Conservation (phyloP, 176 grass and related monocot genomes). For the Melocanna baccifera region DNA sequence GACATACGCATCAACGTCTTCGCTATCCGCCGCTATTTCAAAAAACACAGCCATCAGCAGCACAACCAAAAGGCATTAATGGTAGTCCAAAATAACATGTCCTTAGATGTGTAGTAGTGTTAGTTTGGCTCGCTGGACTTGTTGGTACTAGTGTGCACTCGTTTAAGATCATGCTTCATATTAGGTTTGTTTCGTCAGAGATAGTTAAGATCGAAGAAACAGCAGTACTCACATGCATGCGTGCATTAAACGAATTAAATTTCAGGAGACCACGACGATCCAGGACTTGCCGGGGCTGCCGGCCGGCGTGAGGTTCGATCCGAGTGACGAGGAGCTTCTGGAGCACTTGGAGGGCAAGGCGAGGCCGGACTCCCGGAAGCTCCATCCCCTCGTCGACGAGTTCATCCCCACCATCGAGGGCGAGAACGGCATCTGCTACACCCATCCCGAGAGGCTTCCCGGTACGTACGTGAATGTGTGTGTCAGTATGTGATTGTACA, state of each 20-base stretch:
- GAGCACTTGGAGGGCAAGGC: slow-evolving; percentile 82
- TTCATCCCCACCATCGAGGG: slow-evolving; percentile 83
- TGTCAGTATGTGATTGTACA: background rate
- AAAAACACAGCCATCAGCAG: too few species aligned
- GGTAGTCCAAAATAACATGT: too few species aligned
- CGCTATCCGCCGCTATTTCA: too few species aligned
- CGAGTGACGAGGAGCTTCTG: slow-evolving; percentile 74
- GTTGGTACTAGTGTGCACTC: background rate
- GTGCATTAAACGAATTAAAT: background rate
- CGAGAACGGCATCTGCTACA: slow-evolving; percentile 89
- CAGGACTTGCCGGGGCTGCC: slow-evolving; percentile 59
- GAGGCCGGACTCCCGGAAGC: slow-evolving; percentile 44
- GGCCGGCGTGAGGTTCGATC: slow-evolving; percentile 80
- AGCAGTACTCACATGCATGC: background rate
- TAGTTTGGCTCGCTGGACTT: background rate
- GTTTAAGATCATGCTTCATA: background rate
- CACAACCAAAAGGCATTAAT: too few species aligned
- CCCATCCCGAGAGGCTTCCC: slow-evolving; percentile 74
- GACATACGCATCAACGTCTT: too few species aligned
- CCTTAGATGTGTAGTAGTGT: background rate
- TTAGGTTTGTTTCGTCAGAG: background rate
- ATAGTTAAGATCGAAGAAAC: background rate
- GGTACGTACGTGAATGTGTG: slow-evolving; percentile 2
- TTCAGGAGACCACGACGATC: slow-evolving; percentile 46
- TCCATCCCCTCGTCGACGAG: slow-evolving; percentile 75